phyloP scores from a whole-genome alignment of 768 basidiomycete species.

The Hygrocybe punicea region DNA sequence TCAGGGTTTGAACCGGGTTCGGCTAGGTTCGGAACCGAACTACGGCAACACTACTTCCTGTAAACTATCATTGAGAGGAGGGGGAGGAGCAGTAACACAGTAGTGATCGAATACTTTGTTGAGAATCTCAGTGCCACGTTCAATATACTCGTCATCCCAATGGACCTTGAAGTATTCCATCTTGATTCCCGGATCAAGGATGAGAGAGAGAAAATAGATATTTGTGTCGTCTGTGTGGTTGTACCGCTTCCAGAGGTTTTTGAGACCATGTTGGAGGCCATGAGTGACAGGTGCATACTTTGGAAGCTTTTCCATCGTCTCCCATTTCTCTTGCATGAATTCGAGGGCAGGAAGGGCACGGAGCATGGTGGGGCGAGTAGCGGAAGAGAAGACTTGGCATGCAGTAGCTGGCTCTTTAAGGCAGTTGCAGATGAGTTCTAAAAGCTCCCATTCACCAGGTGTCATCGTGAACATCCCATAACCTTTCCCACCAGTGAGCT shows the following conservation, averaged over 20 bases:
- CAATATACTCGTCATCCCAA: conserved; percentile 15
- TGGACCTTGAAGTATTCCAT: conserved; percentile 14
- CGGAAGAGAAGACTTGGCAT: conserved; percentile 23
- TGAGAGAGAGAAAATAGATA: conserved; percentile 24
- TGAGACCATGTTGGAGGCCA: conserved; percentile 22
- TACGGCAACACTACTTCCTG: no score
- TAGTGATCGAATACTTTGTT: conserved; percentile 15
- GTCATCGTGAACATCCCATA: no score
- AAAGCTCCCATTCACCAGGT: no score
- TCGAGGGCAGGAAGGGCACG: no score
- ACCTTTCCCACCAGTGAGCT: no score
- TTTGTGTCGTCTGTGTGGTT: conserved; percentile 17
- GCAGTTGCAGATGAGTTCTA: no score
- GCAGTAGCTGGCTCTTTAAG: conserved; percentile 21
- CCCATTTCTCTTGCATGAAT: conserved; percentile 19
- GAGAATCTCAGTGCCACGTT: conserved; percentile 9
- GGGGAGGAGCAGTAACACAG: neutral
- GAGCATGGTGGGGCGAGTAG: no score
- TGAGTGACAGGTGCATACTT: conserved; percentile 16
- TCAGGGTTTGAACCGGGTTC: no score
- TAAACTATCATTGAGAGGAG: neutral
- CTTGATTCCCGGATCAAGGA: conserved; percentile 22
- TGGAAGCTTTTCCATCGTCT: conserved; percentile 10
- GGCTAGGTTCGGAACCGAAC: no score
- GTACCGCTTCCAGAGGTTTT: conserved; percentile 29